Evolutionary conservation across 2,329 filamentous ascomycete species (phyloP).

Genomic region (Ambrosiella cleistominuta): DNA sequence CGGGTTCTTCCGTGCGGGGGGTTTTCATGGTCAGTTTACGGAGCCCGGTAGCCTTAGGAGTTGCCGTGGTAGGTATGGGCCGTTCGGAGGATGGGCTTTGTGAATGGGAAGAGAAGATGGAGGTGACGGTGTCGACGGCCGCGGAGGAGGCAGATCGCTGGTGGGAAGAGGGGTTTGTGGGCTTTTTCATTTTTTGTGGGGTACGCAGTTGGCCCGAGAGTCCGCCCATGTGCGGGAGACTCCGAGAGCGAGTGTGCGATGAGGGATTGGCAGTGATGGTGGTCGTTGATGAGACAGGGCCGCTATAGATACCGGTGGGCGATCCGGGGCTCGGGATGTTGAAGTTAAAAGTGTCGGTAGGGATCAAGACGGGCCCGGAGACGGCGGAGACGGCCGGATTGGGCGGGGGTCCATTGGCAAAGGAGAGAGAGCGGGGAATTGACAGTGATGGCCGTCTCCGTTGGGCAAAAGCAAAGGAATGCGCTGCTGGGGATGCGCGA

Average conservation of each 20-base stretch:
- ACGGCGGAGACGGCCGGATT: not conserved
- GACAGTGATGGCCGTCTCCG: constrained; percentile 7
- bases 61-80: not conserved
- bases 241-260: constrained; percentile 2
- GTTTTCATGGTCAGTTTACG: not conserved
- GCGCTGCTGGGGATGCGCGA: constrained; percentile 1
- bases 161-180: not conserved
- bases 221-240: constrained; percentile 8
- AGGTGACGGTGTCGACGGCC: not conserved
- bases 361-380: not conserved
- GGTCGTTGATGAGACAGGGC: not conserved
- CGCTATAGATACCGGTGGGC: not conserved
- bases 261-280: not conserved
- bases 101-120: not conserved
- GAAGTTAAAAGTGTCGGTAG: constrained; percentile 3
- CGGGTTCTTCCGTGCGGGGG: not conserved
- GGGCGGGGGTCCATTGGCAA: constrained; percentile 10
- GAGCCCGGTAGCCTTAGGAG: not conserved
- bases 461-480: constrained; percentile 11
- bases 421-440: constrained; percentile 10
- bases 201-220: constrained; percentile 9
- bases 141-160: not conserved
- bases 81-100: not conserved
- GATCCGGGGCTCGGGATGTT: not conserved
- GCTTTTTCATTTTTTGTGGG: constrained; percentile 11